Conservation (phyloP, 345 rosid species). For the Cardiospermum halicacabum region DNA sequence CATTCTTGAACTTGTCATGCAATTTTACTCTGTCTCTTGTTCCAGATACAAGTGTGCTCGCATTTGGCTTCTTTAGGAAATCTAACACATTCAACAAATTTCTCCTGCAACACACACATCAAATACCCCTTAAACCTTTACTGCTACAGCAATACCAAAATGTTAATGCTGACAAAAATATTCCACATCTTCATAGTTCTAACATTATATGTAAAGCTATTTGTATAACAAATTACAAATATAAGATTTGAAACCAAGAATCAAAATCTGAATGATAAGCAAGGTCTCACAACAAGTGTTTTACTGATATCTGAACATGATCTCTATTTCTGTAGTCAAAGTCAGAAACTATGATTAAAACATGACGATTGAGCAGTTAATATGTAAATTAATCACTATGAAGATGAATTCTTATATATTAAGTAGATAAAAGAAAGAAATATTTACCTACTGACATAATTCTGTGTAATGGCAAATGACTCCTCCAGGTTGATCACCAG, state of each 20-base stretch:
- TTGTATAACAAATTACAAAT: neutral
- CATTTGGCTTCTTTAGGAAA: slow-evolving; percentile 85
- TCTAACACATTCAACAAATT: slow-evolving; percentile 79
- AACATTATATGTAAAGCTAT: neutral
- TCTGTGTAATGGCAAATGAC: slow-evolving; percentile 91
- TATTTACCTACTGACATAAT: slow-evolving; percentile 84
- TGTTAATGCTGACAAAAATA: neutral
- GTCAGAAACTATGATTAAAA: no score
- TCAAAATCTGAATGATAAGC: neutral
- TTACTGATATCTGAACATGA: neutral
- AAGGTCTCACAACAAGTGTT: neutral
- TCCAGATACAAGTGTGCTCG: slow-evolving; percentile 77
- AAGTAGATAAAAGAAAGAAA: slow-evolving; percentile 1
- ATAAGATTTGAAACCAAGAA: no score
- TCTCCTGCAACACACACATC: slow-evolving; percentile 48
- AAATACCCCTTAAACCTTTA: neutral
- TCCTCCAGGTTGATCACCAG: slow-evolving; percentile 92
- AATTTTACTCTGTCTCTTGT: slow-evolving; percentile 76
- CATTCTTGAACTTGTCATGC: slow-evolving; percentile 65
- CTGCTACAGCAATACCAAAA: neutral
- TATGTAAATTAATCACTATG: neutral
- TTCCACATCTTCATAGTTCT: neutral
- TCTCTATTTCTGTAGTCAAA: no score
- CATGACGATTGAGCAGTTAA: neutral
- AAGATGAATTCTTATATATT: neutral